Percentiles rank a stretch among this genome's conserved stretches.
Evolutionary conservation across 768 basidiomycete genomes (phyloP).

Genomic region (Suillus lakei): DNA sequence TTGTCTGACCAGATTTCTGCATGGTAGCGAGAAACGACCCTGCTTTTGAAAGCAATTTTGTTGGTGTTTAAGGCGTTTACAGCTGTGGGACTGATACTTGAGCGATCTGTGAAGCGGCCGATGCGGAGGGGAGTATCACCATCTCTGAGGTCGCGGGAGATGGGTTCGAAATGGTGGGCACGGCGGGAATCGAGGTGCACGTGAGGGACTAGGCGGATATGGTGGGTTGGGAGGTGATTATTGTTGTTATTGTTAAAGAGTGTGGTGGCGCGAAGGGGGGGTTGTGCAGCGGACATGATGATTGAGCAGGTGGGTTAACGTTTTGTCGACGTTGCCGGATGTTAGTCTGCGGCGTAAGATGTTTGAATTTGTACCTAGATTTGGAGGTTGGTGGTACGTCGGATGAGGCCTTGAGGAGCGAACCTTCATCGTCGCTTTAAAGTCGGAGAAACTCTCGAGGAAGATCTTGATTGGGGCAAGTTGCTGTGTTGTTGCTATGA

Average conservation of each 20-base stretch:
- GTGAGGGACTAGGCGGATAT: slow-evolving; percentile 94
- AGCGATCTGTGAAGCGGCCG: slow-evolving; percentile 92
- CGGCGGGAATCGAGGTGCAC: slow-evolving; percentile 91
- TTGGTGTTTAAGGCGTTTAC: slow-evolving; percentile 46
- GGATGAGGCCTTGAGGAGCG: no score
- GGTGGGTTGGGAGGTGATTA: slow-evolving; percentile 51
- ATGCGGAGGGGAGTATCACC: slow-evolving; percentile 79
- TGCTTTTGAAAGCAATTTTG: slow-evolving; percentile 93
- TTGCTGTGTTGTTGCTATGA: no score
- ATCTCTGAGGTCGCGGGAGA: slow-evolving; percentile 80
- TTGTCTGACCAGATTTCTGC: slow-evolving; percentile 90
- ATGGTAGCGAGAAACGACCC: slow-evolving; percentile 93
- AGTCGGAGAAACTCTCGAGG: no score
- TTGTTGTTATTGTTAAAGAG: slow-evolving; percentile 22
- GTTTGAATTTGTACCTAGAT: no score
- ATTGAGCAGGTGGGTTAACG: no score
- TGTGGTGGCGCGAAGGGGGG: slow-evolving; percentile 3
- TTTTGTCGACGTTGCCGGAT: no score
- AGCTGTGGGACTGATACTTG: no score
- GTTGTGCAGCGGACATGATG: slow-evolving; percentile 14
- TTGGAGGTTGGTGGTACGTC: no score
- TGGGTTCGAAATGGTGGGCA: slow-evolving; percentile 90
- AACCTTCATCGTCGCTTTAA: no score
- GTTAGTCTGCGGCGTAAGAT: no score
- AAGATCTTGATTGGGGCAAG: no score